Conservation (phyloP, 176 grass and related monocot genomes). For the Zea mays region DNA sequence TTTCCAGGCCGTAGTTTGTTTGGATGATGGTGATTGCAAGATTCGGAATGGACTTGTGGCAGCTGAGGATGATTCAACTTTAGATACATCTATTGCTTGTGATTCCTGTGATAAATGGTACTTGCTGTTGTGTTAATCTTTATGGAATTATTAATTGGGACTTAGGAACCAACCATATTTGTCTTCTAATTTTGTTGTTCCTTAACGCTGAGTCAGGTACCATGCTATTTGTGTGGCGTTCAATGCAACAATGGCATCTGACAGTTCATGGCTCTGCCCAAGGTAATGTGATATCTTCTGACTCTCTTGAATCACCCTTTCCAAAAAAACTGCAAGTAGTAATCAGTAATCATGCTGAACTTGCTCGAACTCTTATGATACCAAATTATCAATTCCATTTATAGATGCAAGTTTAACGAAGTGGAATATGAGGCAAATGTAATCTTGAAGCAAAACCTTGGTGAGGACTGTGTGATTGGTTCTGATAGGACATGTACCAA, state of each 20-base stretch:
- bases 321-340: not conserved
- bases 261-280: slow-evolving; percentile 85
- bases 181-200: slow-evolving; percentile 40
- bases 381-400: slow-evolving; percentile 36
- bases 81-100: slow-evolving; percentile 96
- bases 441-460: slow-evolving; percentile 48
- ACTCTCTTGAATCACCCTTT: slow-evolving; percentile 25
- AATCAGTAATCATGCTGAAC: slow-evolving; percentile 1
- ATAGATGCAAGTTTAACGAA: slow-evolving; percentile 54
- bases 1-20: slow-evolving; percentile 83
- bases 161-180: slow-evolving; percentile 13
- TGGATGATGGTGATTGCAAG: slow-evolving; percentile 77
- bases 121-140: slow-evolving; percentile 15
- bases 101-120: slow-evolving; percentile 98
- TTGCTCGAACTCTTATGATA: slow-evolving; percentile 2
- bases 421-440: slow-evolving; percentile 40
- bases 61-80: slow-evolving; percentile 55
- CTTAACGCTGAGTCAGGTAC: slow-evolving; percentile 75
- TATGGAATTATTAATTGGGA: slow-evolving; percentile 27
- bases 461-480: slow-evolving; percentile 40
- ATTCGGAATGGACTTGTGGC: slow-evolving; percentile 64
- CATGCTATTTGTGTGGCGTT: slow-evolving; percentile 94
- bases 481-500: slow-evolving; percentile 51
- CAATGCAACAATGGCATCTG: slow-evolving; percentile 50
- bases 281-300: slow-evolving; percentile 58